Evolutionary conservation across 306 rosid species (phyloP).

Genomic region (Calophaca sinica): DNA sequence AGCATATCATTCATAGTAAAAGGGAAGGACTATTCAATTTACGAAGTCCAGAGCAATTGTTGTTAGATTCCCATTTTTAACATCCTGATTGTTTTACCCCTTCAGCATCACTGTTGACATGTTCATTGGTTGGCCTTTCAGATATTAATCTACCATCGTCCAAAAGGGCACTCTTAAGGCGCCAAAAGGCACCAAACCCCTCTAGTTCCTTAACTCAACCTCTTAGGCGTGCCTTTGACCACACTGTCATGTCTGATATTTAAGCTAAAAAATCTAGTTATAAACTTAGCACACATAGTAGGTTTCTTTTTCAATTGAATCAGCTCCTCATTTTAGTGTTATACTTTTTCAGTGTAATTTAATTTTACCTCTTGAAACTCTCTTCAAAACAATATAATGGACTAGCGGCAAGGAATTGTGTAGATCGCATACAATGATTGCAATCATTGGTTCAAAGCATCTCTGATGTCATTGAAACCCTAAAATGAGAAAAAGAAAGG

Average conservation of each 20-base stretch:
- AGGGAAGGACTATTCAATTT: not conserved
- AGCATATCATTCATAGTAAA: not conserved
- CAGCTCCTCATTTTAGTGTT: not conserved
- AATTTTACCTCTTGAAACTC: conserved; percentile 12
- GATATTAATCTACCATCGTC: too few relatives aligned
- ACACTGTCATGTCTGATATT: conserved; percentile 1
- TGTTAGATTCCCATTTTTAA: not conserved
- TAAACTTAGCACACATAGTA: not conserved
- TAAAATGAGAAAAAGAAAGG: not conserved
- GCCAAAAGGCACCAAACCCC: too few relatives aligned
- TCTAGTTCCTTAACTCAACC: too few relatives aligned
- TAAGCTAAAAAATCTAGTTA: conserved; percentile 15
- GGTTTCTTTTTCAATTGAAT: not conserved
- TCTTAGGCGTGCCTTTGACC: too few relatives aligned
- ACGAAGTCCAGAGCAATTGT: not conserved
- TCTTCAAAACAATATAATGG: not conserved
- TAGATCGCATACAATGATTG: not conserved
- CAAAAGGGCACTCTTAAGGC: too few relatives aligned
- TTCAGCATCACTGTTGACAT: too few relatives aligned
- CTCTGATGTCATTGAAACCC: not conserved
- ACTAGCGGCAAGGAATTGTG: not conserved
- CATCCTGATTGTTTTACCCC: not conserved
- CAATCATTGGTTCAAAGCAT: not conserved
- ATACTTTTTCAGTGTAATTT: not conserved
- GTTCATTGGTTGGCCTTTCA: too few relatives aligned